Base-by-base conservation (phyloP, 331 rosid genomes). In the Acacia concinna region DNA sequence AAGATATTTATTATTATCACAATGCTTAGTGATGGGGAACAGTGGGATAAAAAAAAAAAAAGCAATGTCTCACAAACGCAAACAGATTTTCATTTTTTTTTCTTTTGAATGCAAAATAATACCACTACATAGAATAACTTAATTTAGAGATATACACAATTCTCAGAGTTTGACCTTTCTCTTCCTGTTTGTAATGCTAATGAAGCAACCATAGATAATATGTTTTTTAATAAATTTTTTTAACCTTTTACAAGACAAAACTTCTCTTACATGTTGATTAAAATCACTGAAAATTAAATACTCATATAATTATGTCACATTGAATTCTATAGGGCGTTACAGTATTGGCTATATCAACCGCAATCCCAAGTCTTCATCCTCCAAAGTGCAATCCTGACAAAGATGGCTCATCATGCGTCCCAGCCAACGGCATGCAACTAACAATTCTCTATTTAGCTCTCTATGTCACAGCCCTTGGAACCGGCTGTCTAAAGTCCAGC, bases 401-500 rank as follows among this genome's bases (percentile, higher is more conserved):
- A 1, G 71, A 10, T 12, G n/a, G 3, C 2, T 28, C 67, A 21
- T 32, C 78, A 6, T 95, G 99, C 43, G 27, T 52, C 5, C 83
- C 89, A 0, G 98, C 99, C 3, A 89, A 66, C 73, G 85, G 78
- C 34, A 77, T 27, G 65, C 94, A 95, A 49, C 80, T 91, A 46
- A 74, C 12, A 49, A 85, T 95, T 10, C 93, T 95, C 17, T 86
- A 93, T 77, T 2, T 86, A 40, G 98, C 98, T 0, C 91, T 95
- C 0, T 95, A 91, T 57, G 71, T 78, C 4, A 95, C 94, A 0
- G 94, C 98, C 15, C 93, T 93, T 0, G 98, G 99, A 38, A 91
- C 94, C 0, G 98, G 98, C 0, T 97, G 98, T 0, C 68, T 94
- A 3, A 94, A 94, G 81, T 94, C 98, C 0, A 90, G 97, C 56